Conservation (phyloP, 768 basidiomycete genomes). For the Kwoniella bestiolae region DNA sequence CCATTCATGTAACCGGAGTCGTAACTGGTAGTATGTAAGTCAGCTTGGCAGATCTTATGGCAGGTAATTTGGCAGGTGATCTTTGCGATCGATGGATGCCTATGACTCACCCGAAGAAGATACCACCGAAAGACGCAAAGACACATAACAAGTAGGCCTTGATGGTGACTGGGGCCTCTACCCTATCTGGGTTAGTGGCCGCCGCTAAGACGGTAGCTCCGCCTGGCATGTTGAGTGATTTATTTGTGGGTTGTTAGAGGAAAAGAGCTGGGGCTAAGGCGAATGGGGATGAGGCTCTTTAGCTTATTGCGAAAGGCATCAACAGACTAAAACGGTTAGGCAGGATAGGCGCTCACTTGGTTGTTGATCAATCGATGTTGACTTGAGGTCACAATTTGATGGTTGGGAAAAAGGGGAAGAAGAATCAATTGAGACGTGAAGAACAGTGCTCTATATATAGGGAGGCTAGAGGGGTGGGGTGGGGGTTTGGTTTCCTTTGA, state of each 20-base stretch:
- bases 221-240: slow-evolving; percentile 31
- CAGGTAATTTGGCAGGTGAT: background rate
- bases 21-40: slow-evolving; percentile 27
- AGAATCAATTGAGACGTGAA: background rate
- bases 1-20: slow-evolving; percentile 56
- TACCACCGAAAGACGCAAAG: slow-evolving; percentile 56
- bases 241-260: background rate
- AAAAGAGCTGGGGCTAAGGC: background rate
- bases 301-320: background rate
- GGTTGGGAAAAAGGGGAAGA: background rate
- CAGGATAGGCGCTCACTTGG: background rate
- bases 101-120: slow-evolving; percentile 53
- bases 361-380: background rate
- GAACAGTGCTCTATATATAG: background rate
- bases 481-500: background rate
- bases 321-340: no score
- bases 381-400: background rate
- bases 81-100: background rate
- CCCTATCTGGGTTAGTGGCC: slow-evolving; percentile 42
- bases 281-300: background rate
- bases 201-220: slow-evolving; percentile 36
- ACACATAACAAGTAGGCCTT: slow-evolving; percentile 57
- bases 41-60: background rate
- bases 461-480: background rate
- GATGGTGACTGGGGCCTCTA: slow-evolving; percentile 59